Evolutionary conservation across 2,329 filamentous ascomycete genomes (phyloP).

Genomic region (Microsporum canis): DNA sequence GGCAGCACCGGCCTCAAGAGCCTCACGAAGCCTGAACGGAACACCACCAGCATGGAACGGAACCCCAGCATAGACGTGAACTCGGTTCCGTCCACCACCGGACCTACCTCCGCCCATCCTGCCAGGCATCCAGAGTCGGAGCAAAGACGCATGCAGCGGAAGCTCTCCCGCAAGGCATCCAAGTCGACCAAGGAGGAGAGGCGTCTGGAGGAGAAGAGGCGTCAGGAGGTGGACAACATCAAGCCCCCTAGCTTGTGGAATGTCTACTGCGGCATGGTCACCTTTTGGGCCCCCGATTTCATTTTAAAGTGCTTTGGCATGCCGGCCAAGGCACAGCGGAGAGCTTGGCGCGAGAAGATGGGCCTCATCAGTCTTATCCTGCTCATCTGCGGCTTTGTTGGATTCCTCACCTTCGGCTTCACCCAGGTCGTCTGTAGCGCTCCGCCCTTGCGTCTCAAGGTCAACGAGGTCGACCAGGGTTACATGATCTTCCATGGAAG

Average conservation of each 20-base stretch:
- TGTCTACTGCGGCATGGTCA: constrained; percentile 85
- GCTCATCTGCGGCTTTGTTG: constrained; percentile 74
- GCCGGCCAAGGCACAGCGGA: constrained; percentile 70
- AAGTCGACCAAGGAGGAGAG: constrained; percentile 48
- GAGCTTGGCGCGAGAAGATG: constrained; percentile 97
- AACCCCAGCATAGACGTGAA: background rate
- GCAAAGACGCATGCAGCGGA: constrained; percentile 40
- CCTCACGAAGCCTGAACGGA: constrained; percentile 16
- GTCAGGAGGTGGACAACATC: constrained; percentile 52
- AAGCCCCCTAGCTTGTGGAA: constrained; percentile 85
- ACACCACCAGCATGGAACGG: constrained; percentile 5
- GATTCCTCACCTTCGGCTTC: constrained; percentile 94
- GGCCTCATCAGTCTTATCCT: constrained; percentile 90
- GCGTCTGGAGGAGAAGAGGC: constrained; percentile 27
- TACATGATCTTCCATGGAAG: constrained; percentile 96
- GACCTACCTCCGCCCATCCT: background rate
- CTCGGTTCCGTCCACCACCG: background rate
- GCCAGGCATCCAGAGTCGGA: background rate
- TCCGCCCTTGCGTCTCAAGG: constrained; percentile 59
- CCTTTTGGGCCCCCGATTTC: constrained; percentile 87
- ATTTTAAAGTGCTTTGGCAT: constrained; percentile 77
- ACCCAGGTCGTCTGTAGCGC: constrained; percentile 72
- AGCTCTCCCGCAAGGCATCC: constrained; percentile 52
- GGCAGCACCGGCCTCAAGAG: constrained; percentile 50
- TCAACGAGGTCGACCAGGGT: constrained; percentile 67